phyloP scores from a whole-genome alignment of 192 early-diverging fungal genomes.

The Backusella liffmaniae region DNA sequence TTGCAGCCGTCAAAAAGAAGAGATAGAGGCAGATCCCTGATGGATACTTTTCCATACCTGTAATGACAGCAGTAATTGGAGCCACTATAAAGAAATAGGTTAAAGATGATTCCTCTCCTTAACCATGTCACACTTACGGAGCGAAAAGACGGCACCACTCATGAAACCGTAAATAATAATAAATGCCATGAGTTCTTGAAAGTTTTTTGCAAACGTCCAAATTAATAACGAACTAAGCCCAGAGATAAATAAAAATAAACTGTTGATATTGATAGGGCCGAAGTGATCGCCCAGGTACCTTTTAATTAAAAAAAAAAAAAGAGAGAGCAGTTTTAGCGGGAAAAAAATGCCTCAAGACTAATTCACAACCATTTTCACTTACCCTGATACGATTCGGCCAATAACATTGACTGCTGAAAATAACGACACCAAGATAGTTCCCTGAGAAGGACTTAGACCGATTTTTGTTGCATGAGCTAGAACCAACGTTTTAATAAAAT shows the following conservation, averaged over 20 bases:
- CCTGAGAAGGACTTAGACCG: conserved; percentile 24
- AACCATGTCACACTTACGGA: neutral
- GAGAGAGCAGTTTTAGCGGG: too few relatives aligned
- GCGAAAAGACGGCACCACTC: conserved; percentile 31
- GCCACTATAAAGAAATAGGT: conserved; percentile 2
- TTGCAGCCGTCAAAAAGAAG: conserved; percentile 21
- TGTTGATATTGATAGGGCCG: conserved; percentile 28
- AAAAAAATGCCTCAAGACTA: neutral
- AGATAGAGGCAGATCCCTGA: conserved; percentile 21
- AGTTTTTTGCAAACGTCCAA: conserved; percentile 32
- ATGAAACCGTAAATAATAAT: conserved; percentile 30
- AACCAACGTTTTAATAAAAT: neutral
- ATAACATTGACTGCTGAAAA: conserved; percentile 21
- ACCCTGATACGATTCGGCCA: conserved; percentile 28
- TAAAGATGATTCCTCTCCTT: too few relatives aligned
- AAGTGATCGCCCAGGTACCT: conserved; percentile 22
- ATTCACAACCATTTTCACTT: neutral
- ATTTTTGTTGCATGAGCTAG: conserved; percentile 22
- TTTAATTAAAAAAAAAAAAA: neutral
- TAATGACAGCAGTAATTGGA: conserved; percentile 20
- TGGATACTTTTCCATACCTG: conserved; percentile 22
- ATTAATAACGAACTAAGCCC: conserved; percentile 24
- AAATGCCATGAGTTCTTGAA: conserved; percentile 28
- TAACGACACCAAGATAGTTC: conserved; percentile 13
- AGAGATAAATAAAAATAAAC: conserved; percentile 24